Conservation (phyloP, 225 moss, liverwort and hornwort genomes). For the Bryoerythrophyllum caledonicum region DNA sequence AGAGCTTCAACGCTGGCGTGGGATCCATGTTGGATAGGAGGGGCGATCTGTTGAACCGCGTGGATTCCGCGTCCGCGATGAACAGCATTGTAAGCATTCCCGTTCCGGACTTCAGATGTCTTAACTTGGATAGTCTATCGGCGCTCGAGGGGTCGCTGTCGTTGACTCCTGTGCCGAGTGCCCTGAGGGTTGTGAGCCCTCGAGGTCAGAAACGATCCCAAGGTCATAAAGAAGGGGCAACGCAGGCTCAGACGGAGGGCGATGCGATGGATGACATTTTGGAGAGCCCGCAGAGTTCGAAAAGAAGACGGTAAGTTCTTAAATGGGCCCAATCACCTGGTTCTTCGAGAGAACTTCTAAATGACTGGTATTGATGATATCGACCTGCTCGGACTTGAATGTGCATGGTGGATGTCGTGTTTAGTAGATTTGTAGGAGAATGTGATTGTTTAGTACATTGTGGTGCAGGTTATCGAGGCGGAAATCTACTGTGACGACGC, state of each 20-base stretch:
- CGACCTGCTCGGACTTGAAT: neutral
- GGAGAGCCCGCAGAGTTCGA: constrained; percentile 71
- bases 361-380: neutral
- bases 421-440: neutral
- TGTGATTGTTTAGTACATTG: neutral
- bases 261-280: constrained; percentile 54
- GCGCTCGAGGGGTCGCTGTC: constrained; percentile 23
- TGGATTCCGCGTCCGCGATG: constrained; percentile 9
- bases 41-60: constrained; percentile 24
- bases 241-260: constrained; percentile 26
- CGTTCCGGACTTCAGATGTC: constrained; percentile 38
- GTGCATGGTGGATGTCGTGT: neutral
- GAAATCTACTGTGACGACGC: constrained; percentile 62
- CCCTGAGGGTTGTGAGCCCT: constrained; percentile 17
- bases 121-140: constrained; percentile 26
- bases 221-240: constrained; percentile 30
- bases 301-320: constrained; percentile 50
- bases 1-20: constrained; percentile 45
- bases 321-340: neutral
- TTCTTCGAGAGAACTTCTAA: neutral
- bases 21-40: constrained; percentile 67
- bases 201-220: constrained; percentile 47
- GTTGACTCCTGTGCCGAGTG: neutral
- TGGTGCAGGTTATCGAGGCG: constrained; percentile 50
- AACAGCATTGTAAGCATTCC: constrained; percentile 23